Conservation (phyloP, 2,329 filamentous ascomycete species). For the Fonsecaea monophora region DNA sequence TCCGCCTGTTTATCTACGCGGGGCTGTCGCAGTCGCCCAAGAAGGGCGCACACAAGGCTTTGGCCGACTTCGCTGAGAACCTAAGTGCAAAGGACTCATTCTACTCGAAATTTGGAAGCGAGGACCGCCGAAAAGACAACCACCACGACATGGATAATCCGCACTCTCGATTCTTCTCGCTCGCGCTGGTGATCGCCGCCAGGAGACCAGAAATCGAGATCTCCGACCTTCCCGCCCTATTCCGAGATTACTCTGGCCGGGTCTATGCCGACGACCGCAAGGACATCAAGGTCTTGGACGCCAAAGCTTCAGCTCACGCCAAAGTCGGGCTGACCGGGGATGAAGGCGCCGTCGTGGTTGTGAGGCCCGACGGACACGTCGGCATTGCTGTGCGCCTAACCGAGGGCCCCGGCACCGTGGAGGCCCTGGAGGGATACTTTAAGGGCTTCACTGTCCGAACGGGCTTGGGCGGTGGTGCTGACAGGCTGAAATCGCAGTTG, state of each 20-base stretch:
- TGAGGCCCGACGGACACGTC: slow-evolving; percentile 86
- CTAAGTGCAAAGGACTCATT: slow-evolving; percentile 73
- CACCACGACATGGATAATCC: slow-evolving; percentile 86
- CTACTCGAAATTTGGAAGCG: slow-evolving; percentile 61
- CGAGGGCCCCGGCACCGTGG: slow-evolving; percentile 78
- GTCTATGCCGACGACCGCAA: slow-evolving; percentile 85
- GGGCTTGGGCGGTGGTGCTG: slow-evolving; percentile 26
- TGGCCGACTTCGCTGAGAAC: slow-evolving; percentile 72
- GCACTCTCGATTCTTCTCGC: slow-evolving; percentile 79
- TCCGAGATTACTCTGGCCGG: slow-evolving; percentile 79
- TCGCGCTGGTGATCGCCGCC: slow-evolving; percentile 76
- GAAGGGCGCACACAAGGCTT: slow-evolving; percentile 54
- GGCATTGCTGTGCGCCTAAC: slow-evolving; percentile 75
- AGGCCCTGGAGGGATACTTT: slow-evolving; percentile 85
- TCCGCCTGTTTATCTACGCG: slow-evolving; percentile 85
- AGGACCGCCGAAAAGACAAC: slow-evolving; percentile 64
- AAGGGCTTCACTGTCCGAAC: slow-evolving; percentile 19
- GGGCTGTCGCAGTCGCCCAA: slow-evolving; percentile 68
- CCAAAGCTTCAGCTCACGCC: slow-evolving; percentile 76
- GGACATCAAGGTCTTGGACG: slow-evolving; percentile 72
- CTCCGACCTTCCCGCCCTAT: slow-evolving; percentile 70
- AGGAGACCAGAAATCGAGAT: slow-evolving; percentile 75
- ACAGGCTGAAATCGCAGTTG: slow-evolving; percentile 26
- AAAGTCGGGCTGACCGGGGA: slow-evolving; percentile 73
- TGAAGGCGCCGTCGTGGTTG: slow-evolving; percentile 77